A percentile compares a stretch with the other conserved stretches of the same genome.
These are phyloP conservation scores for Pelargonium exstipulatum DNA, from an alignment of 441 rosid genomes.

Conservation along the genomic window DNA sequence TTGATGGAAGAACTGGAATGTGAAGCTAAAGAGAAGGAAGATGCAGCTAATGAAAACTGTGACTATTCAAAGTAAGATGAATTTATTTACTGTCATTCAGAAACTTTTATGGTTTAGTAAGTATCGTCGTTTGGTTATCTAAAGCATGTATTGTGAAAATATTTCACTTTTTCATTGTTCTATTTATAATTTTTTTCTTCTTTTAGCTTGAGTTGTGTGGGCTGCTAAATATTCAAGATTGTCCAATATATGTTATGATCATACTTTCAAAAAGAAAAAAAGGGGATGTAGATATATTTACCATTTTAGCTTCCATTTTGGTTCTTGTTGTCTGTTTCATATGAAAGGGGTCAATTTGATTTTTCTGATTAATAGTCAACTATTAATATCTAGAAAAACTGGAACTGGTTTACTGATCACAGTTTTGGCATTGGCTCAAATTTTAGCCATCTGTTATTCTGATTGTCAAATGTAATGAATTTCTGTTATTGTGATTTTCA, in stretches of 20 bases:
- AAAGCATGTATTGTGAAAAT: constrained; percentile 2
- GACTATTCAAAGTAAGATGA: constrained; percentile 57
- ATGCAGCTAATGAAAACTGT: constrained; percentile 47
- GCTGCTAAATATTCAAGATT: neutral
- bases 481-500: neutral
- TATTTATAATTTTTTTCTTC: neutral
- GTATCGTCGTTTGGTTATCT: neutral
- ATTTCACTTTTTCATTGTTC: neutral
- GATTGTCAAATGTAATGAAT: neutral
- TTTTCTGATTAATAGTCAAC: neutral
- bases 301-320: neutral
- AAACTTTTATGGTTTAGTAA: neutral
- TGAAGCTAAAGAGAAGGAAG: constrained; percentile 85
- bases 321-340: neutral
- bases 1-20: constrained; percentile 88
- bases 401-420: neutral
- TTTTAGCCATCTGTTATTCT: neutral
- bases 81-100: constrained; percentile 19
- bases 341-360: neutral
- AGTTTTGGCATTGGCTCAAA: neutral
- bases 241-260: neutral
- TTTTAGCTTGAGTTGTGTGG: neutral
- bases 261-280: neutral
- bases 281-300: neutral
- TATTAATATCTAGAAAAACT: no score